Evolutionary conservation across 169 alveolate genomes (phyloP).

Genomic region (Cryptosporidium ryanae): DNA sequence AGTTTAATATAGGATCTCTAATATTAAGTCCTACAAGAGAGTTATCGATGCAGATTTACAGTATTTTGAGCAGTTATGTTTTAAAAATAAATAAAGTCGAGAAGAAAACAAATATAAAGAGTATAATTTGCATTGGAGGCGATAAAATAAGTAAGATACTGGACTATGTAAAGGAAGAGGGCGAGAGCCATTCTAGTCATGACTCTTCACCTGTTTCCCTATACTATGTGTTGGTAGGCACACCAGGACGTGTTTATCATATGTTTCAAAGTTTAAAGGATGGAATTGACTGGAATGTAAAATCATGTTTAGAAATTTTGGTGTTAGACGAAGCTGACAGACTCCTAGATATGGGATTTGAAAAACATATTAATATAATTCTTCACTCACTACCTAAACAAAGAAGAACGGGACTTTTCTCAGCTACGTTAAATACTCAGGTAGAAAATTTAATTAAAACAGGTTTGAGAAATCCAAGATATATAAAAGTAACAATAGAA

Average conservation of each 20-base stretch:
- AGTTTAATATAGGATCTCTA: slow-evolving; percentile 84
- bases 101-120: neutral
- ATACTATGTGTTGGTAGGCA: slow-evolving; percentile 88
- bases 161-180: slow-evolving; percentile 80
- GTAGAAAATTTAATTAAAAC: slow-evolving; percentile 86
- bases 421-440: slow-evolving; percentile 92
- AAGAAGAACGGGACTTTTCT: slow-evolving; percentile 94
- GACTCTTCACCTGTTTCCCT: slow-evolving; percentile 18
- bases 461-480: slow-evolving; percentile 92
- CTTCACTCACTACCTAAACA: slow-evolving; percentile 90
- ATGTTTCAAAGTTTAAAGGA: slow-evolving; percentile 77
- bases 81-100: slow-evolving; percentile 29
- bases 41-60: slow-evolving; percentile 87
- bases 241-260: slow-evolving; percentile 91
- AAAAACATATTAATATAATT: slow-evolving; percentile 85
- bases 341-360: slow-evolving; percentile 91
- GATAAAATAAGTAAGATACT: slow-evolving; percentile 57
- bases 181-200: slow-evolving; percentile 61
- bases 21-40: slow-evolving; percentile 94
- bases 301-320: slow-evolving; percentile 73
- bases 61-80: slow-evolving; percentile 79
- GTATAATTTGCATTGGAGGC: slow-evolving; percentile 74
- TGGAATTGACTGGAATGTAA: slow-evolving; percentile 75
- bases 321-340: slow-evolving; percentile 95
- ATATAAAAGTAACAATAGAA: slow-evolving; percentile 80